Conservation (phyloP, 345 rosid species). For the Hibiscus tridactylites region DNA sequence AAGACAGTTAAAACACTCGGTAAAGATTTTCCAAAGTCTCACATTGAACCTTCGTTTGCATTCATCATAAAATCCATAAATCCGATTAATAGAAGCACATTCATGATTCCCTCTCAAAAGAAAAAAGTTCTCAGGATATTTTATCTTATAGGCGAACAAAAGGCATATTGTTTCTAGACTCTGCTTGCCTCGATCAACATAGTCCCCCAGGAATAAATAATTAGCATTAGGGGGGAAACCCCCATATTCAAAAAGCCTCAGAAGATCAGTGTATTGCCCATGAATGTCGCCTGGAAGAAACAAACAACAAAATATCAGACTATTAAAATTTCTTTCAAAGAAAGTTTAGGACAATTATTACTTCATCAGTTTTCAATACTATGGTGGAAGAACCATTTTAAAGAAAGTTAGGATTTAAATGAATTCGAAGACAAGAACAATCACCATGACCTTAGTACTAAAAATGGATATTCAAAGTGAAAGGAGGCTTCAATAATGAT, state of each 20-base stretch:
- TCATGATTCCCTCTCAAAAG: constrained; percentile 83
- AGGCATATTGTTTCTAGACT: constrained; percentile 80
- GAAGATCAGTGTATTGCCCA: constrained; percentile 2
- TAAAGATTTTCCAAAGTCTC: constrained; percentile 71
- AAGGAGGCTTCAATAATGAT: background rate
- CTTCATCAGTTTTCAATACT: background rate
- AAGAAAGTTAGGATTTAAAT: background rate
- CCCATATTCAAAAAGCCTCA: constrained; percentile 16
- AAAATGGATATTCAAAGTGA: background rate
- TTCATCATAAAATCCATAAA: constrained; percentile 91
- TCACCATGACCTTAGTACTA: background rate
- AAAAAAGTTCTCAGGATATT: constrained; percentile 86
- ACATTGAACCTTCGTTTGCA: constrained; percentile 85
- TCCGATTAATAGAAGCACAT: constrained; percentile 80
- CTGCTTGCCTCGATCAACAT: constrained; percentile 91
- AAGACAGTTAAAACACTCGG: constrained; percentile 88
- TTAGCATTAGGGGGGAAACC: constrained; percentile 87
- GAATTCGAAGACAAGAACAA: background rate
- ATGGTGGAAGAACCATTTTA: background rate
- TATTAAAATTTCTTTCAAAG: background rate
- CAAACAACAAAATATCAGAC: constrained; percentile 10
- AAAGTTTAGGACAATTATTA: background rate
- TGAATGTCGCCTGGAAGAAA: constrained; percentile 17
- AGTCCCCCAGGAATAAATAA: constrained; percentile 82
- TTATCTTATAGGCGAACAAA: constrained; percentile 71